Conservation (phyloP, 2,329 filamentous ascomycete species). For the Epichloe typhina region DNA sequence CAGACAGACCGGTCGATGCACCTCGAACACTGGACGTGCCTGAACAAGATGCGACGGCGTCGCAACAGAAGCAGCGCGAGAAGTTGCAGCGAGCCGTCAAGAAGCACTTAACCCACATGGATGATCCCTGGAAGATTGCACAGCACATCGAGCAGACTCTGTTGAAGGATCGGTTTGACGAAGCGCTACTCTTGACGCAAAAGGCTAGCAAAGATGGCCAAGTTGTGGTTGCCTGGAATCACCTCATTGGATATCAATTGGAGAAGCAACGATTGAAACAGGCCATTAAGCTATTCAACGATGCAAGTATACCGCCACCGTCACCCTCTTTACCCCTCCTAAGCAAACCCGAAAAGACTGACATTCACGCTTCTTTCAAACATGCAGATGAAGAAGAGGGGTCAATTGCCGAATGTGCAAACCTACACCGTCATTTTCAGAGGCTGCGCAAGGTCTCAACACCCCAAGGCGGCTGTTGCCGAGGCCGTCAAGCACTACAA, state of each 20-base stretch:
- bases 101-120: constrained; percentile 47
- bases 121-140: constrained; percentile 62
- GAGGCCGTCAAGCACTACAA: constrained; percentile 68
- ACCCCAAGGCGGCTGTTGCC: constrained; percentile 45
- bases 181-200: constrained; percentile 56
- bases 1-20: constrained; percentile 9
- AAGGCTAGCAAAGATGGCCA: constrained; percentile 51
- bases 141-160: constrained; percentile 52
- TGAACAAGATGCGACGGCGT: constrained; percentile 3
- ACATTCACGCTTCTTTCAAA: background rate
- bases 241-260: constrained; percentile 62
- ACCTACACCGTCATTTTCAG: constrained; percentile 78
- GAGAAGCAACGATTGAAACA: constrained; percentile 42
- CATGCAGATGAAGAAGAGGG: constrained; percentile 82
- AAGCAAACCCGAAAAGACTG: background rate
- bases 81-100: constrained; percentile 26
- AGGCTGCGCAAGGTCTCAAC: constrained; percentile 52
- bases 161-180: constrained; percentile 42
- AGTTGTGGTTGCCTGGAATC: constrained; percentile 76
- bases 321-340: background rate
- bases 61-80: constrained; percentile 12
- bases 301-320: constrained; percentile 36
- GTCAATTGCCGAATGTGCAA: constrained; percentile 62
- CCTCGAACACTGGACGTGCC: constrained; percentile 12
- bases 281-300: constrained; percentile 78